These are phyloP conservation scores for Kluyveromyces siamensis DNA, from an alignment of 805 yeast species.

Conservation along the genomic window DNA sequence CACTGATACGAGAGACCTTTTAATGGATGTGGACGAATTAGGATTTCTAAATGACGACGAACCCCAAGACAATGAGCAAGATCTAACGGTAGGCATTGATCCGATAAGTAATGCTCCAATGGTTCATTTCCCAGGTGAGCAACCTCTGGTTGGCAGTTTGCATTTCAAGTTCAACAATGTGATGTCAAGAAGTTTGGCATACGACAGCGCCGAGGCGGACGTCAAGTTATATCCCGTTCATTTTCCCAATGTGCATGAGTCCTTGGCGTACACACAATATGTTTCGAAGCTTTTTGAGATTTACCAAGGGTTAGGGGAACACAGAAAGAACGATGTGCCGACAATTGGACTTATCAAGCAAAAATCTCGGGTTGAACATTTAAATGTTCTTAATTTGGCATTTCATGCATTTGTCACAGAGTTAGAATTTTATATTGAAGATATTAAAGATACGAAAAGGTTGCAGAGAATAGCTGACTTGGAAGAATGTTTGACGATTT, in stretches of 20 bases:
- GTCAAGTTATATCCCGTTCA: slow-evolving; percentile 36
- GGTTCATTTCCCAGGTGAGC: slow-evolving; percentile 4
- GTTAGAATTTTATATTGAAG: slow-evolving; percentile 26
- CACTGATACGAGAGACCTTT: slow-evolving; percentile 5
- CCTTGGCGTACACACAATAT: slow-evolving; percentile 37
- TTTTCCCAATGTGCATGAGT: slow-evolving; percentile 32
- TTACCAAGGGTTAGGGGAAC: slow-evolving; percentile 41
- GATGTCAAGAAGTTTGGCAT: slow-evolving; percentile 34
- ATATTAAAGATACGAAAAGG: slow-evolving; percentile 25
- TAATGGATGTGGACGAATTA: slow-evolving; percentile 23
- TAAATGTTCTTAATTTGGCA: slow-evolving; percentile 29
- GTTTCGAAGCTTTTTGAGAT: slow-evolving; percentile 43
- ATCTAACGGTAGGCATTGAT: slow-evolving; percentile 14
- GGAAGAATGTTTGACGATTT: slow-evolving; percentile 40
- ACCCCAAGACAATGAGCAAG: slow-evolving; percentile 13
- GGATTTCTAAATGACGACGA: slow-evolving; percentile 14
- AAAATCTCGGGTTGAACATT: slow-evolving; percentile 29
- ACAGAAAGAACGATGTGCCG: slow-evolving; percentile 33
- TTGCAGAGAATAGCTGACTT: slow-evolving; percentile 28
- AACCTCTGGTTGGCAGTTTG: slow-evolving; percentile 25
- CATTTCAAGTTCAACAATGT: slow-evolving; percentile 41
- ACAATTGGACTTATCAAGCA: slow-evolving; percentile 33
- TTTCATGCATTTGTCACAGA: slow-evolving; percentile 28
- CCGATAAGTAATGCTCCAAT: slow-evolving; percentile 16
- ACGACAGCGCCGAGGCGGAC: slow-evolving; percentile 32